phyloP scores from a whole-genome alignment of 768 basidiomycete species.

The Mycena capillaripes region DNA sequence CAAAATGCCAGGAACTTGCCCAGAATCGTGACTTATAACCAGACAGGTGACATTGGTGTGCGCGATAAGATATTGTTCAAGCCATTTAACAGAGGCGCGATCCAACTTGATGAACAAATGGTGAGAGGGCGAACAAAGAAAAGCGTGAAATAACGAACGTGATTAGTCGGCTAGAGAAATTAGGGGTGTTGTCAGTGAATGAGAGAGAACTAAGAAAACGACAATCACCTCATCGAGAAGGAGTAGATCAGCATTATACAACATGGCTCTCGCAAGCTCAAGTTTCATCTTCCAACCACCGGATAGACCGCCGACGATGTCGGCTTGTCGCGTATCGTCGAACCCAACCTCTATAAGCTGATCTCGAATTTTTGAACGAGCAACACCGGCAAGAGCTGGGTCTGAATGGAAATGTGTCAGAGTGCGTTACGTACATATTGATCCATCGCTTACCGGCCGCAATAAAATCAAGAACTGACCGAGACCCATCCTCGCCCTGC shows the following conservation, averaged over 20 bases:
- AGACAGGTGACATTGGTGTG: constrained; percentile 91
- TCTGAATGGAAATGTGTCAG: constrained; percentile 58
- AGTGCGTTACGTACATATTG: neutral
- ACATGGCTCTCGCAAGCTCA: constrained; percentile 95
- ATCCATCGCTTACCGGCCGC: constrained; percentile 70
- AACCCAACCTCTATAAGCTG: constrained; percentile 94
- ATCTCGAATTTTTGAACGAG: constrained; percentile 79
- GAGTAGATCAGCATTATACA: constrained; percentile 92
- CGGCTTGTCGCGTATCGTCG: constrained; percentile 86
- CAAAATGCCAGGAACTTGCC: constrained; percentile 61
- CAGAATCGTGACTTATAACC: constrained; percentile 97
- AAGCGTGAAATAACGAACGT: constrained; percentile 65
- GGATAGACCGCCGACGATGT: constrained; percentile 90
- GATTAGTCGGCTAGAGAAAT: constrained; percentile 84
- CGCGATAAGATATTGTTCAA: constrained; percentile 88
- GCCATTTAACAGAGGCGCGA: constrained; percentile 89
- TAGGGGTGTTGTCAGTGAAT: constrained; percentile 28
- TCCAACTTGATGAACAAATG: constrained; percentile 68
- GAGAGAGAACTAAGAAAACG: constrained; percentile 5
- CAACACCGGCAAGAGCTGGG: constrained; percentile 71
- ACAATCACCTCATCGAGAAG: constrained; percentile 83
- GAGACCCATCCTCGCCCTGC: constrained; percentile 91
- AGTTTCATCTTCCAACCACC: constrained; percentile 99
- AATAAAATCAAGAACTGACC: constrained; percentile 91
- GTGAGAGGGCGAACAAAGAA: constrained; percentile 17